Conservation (phyloP, 352 stramenopile species). For the Globisporangium spinosum region DNA sequence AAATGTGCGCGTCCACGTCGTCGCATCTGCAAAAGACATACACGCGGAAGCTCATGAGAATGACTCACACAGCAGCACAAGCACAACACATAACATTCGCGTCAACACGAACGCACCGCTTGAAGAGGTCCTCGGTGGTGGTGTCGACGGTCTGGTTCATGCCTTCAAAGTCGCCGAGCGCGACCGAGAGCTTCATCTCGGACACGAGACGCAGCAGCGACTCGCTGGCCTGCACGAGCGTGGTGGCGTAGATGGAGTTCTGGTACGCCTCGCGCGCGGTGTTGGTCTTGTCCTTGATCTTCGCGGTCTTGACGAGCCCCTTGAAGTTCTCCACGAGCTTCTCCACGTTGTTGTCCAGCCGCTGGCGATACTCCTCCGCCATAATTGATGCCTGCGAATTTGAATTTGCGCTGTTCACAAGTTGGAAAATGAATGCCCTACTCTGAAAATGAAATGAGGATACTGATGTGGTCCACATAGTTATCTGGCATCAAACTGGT, state of each 20-base stretch:
- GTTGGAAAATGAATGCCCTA: not conserved
- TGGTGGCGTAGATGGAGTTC: conserved; percentile 81
- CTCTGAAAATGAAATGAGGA: not conserved
- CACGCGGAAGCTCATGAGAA: not conserved
- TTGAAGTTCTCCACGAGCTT: conserved; percentile 88
- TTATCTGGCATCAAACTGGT: not conserved
- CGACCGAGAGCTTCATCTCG: conserved; percentile 79
- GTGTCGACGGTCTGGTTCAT: conserved; percentile 85
- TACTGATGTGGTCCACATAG: not conserved
- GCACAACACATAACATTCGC: conserved; percentile 3
- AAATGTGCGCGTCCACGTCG: conserved; percentile 75
- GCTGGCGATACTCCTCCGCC: conserved; percentile 83
- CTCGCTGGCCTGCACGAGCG: conserved; percentile 75
- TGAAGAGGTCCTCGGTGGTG: conserved; percentile 62
- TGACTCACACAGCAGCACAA: not conserved
- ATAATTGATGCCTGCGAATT: conserved; percentile 36
- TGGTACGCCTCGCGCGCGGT: conserved; percentile 77
- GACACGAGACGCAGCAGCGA: conserved; percentile 77
- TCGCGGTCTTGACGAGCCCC: conserved; percentile 74
- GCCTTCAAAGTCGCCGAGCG: conserved; percentile 77
- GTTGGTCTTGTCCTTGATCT: conserved; percentile 81
- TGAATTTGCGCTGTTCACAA: not conserved
- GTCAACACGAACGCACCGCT: conserved; percentile 32
- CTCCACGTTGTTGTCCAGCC: conserved; percentile 85
- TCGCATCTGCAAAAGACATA: conserved; percentile 46